Evolutionary conservation across 2,329 filamentous ascomycete species (phyloP), one percentile per base, ranked within the genome.

Genomic region (Penicillium sp.): DNA sequence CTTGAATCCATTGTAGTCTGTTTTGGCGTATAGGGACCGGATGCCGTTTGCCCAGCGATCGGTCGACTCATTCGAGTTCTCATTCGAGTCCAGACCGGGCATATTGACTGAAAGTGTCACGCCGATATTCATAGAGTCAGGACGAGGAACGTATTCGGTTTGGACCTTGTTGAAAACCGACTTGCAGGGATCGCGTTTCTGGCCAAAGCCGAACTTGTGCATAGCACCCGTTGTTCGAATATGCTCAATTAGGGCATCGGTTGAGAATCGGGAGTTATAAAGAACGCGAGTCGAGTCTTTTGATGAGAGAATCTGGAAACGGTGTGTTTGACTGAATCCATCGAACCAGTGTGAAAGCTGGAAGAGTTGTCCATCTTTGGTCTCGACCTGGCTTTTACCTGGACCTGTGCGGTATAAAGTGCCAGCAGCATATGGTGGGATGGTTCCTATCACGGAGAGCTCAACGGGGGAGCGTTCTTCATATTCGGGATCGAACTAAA

Each of bases 281-380:
- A 77, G 71, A 2, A 90, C 84, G 27, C 71, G 69, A 8, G 63
- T 50, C 0, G 61, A 55, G 3, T 67, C 58, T 1, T 61, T 57
- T 0, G 73, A 52, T 0, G 76, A 62, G 3, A 80, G 58, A 26
- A 91, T 85, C 47, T 87, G 77, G 62, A 91, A 91, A 23, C 79
- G 81, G 68, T 91, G 86, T 74, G 45, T 86, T 79, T 3, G 81
- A 78, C 48, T 62, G 40, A 89, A 81, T 5, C 85, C 85, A 62
- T 93, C 88, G 56, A 93, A 93, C 87, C 87, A 93, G 64, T 93
- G 87, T 1, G 76, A 79, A 10, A 84, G 74, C 26, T 75, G 72
- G 58, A 83, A 82, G 0, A 74, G 78, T 11, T 68, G 69, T n/a
- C 81, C 80, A 3, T 74, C 73, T 2, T 78, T 67, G 0, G 80